These are phyloP conservation scores for Psilocybe tampanensis DNA, from an alignment of 768 basidiomycete genomes.

Conservation along the genomic window DNA sequence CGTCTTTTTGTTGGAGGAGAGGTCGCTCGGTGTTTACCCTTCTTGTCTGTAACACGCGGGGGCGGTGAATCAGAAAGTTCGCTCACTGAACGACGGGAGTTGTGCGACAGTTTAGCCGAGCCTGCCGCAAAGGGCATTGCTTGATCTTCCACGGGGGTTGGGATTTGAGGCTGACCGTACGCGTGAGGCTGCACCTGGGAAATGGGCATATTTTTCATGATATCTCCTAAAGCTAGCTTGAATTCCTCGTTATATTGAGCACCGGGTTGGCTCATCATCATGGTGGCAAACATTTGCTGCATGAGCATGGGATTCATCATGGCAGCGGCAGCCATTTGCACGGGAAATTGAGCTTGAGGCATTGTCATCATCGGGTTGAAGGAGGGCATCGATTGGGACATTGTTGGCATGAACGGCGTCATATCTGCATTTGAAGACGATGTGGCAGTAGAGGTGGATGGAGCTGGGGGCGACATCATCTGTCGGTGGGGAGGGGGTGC, in stretches of 20 bases:
- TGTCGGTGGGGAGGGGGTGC: not conserved
- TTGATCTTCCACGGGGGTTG: constrained; percentile 16
- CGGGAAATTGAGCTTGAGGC: constrained; percentile 5
- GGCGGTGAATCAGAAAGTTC: constrained; percentile 1
- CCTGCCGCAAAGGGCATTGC: constrained; percentile 16
- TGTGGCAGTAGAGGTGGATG: not conserved
- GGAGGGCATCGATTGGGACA: not conserved
- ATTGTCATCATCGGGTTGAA: constrained; percentile 6
- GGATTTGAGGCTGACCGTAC: not conserved
- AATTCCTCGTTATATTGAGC: constrained; percentile 7
- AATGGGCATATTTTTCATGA: constrained; percentile 3
- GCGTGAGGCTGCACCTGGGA: constrained; percentile 2
- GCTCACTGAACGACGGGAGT: not conserved
- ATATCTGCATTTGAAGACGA: not conserved
- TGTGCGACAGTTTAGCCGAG: not conserved
- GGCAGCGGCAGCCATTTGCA: constrained; percentile 15
- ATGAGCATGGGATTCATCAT: constrained; percentile 18
- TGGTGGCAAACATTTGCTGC: constrained; percentile 8
- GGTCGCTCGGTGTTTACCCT: constrained; percentile 6
- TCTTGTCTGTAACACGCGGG: not conserved
- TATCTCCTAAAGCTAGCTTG: constrained; percentile 10
- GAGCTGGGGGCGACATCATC: not conserved
- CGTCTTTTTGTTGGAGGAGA: not conserved
- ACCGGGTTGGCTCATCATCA: constrained; percentile 4
- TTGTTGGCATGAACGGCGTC: not conserved